Percentiles rank a stretch among this genome's conserved stretches.
These are phyloP conservation scores for Vanilla planifolia DNA, from an alignment of 106 monocot genomes.

Conservation along the genomic window DNA sequence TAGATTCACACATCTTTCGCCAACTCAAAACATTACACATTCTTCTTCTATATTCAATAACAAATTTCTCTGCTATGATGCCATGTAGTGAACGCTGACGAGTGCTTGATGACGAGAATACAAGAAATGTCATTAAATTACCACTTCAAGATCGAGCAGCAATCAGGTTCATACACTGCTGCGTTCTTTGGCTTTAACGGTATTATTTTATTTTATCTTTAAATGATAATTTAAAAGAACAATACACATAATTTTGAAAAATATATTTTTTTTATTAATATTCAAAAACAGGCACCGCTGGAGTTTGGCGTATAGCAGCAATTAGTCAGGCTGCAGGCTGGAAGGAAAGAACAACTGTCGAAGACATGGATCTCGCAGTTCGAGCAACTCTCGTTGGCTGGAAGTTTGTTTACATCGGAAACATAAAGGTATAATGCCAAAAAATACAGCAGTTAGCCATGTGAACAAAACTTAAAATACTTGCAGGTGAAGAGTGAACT, in stretches of 20 bases:
- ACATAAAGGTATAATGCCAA: background rate
- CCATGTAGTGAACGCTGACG: constrained; percentile 57
- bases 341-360: constrained; percentile 13
- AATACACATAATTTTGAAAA: no score
- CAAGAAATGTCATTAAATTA: constrained; percentile 88
- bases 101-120: constrained; percentile 80
- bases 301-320: constrained; percentile 8
- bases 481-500: constrained; percentile 75
- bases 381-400: constrained; percentile 3
- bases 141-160: constrained; percentile 85
- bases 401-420: constrained; percentile 7
- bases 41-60: background rate
- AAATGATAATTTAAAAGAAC: no score
- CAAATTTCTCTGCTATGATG: background rate
- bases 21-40: no score
- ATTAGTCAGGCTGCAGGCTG: constrained; percentile 7
- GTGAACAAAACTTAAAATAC: background rate
- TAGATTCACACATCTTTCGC: constrained; percentile 9
- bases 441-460: background rate
- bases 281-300: constrained; percentile 8
- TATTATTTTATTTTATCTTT: background rate
- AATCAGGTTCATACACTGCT: constrained; percentile 52
- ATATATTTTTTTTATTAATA: no score
- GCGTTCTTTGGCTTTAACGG: constrained; percentile 83
- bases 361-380: constrained; percentile 11